Evolutionary conservation across 495 filamentous ascomycete genomes (phyloP).

Genomic region (Neurospora sp.): DNA sequence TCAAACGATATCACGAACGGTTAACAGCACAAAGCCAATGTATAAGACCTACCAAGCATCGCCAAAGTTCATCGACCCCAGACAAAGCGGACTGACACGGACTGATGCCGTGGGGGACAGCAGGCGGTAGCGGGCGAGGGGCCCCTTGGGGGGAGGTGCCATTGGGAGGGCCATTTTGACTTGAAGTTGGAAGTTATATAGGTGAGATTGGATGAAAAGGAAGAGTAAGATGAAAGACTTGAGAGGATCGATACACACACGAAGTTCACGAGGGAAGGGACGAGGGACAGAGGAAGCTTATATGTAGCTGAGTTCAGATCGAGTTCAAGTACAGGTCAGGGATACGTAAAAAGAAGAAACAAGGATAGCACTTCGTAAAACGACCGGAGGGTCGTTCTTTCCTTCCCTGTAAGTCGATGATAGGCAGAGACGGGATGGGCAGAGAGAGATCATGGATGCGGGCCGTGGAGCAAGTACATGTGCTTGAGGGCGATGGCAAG

Average conservation of each 20-base stretch:
- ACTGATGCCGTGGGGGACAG: slow-evolving; percentile 49
- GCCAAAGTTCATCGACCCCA: slow-evolving; percentile 56
- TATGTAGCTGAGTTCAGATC: neutral
- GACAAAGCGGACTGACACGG: slow-evolving; percentile 48
- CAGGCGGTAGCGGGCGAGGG: slow-evolving; percentile 47
- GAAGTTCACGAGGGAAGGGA: neutral
- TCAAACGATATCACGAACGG: neutral
- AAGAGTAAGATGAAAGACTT: neutral
- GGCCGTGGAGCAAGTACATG: neutral
- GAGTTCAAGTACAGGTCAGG: neutral
- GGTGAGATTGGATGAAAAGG: neutral
- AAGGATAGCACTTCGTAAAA: neutral
- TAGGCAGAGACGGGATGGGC: neutral
- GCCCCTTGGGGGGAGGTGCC: slow-evolving; percentile 32
- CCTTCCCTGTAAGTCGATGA: neutral
- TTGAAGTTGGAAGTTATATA: neutral
- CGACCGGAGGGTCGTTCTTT: neutral
- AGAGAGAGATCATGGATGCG: neutral
- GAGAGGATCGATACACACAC: neutral
- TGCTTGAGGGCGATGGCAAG: neutral
- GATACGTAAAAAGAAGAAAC: neutral
- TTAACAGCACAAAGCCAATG: neutral
- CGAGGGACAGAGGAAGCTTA: neutral
- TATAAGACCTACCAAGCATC: slow-evolving; percentile 33
- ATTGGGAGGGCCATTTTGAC: slow-evolving; percentile 10